Conservation (phyloP, 805 yeast genomes). For the Kluyveromyces dobzhanskii region DNA sequence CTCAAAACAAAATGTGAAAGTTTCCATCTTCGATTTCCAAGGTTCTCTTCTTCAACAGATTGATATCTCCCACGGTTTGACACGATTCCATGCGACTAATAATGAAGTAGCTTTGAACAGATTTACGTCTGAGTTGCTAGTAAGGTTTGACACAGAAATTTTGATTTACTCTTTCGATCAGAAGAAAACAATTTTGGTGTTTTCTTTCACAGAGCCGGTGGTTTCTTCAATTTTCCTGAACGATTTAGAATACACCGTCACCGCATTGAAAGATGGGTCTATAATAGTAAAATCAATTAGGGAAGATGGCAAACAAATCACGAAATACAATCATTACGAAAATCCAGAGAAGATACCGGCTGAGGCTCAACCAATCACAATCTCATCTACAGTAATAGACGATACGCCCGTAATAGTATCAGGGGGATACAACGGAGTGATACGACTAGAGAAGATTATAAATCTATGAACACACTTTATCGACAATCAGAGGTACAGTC, state of each 20-base stretch:
- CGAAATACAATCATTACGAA: slow-evolving; percentile 13
- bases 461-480: background rate
- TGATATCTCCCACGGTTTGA: slow-evolving; percentile 11
- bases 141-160: slow-evolving; percentile 16
- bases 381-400: slow-evolving; percentile 12
- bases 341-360: background rate
- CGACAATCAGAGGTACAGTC: too few species aligned
- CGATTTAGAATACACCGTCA: slow-evolving; percentile 10
- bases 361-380: slow-evolving; percentile 1
- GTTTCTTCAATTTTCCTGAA: slow-evolving; percentile 12
- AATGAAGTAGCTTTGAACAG: slow-evolving; percentile 19
- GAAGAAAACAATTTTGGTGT: slow-evolving; percentile 17
- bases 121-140: slow-evolving; percentile 23
- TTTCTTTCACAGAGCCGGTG: slow-evolving; percentile 9
- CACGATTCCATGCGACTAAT: slow-evolving; percentile 4
- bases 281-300: slow-evolving; percentile 21
- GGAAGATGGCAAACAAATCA: slow-evolving; percentile 11
- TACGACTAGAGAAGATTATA: slow-evolving; percentile 10
- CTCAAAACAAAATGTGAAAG: slow-evolving; percentile 14
- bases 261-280: slow-evolving; percentile 17
- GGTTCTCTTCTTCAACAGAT: slow-evolving; percentile 22
- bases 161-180: slow-evolving; percentile 27
- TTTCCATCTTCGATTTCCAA: slow-evolving; percentile 20
- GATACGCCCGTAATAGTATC: slow-evolving; percentile 12
- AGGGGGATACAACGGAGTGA: slow-evolving; percentile 14